Evolutionary conservation across 2,329 filamentous ascomycete genomes (phyloP).

Genomic region (Trichophyton verrucosum): DNA sequence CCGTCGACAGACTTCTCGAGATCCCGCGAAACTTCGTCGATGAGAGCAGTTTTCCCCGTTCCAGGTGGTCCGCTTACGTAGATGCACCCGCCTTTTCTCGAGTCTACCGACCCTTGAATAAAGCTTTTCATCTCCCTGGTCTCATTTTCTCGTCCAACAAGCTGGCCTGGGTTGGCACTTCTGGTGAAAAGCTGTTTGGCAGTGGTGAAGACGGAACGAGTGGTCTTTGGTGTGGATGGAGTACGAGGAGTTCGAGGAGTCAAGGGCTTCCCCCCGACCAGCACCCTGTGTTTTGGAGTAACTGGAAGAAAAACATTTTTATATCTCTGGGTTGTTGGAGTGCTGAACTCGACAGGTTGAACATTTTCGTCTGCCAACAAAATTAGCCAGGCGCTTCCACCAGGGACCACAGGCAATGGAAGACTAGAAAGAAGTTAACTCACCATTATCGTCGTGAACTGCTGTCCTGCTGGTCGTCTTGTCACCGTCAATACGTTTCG

Average conservation of each 20-base stretch:
- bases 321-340: conserved; percentile 43
- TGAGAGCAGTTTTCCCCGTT: conserved; percentile 91
- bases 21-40: conserved; percentile 61
- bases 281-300: conserved; percentile 74
- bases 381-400: background rate
- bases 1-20: conserved; percentile 35
- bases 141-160: conserved; percentile 66
- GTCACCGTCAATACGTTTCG: conserved; percentile 37
- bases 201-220: conserved; percentile 69
- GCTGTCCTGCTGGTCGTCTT: conserved; percentile 35
- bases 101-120: conserved; percentile 49
- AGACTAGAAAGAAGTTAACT: conserved; percentile 4
- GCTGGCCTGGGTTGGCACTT: conserved; percentile 57
- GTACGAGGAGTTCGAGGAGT: conserved; percentile 71
- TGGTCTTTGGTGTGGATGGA: conserved; percentile 49
- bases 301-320: conserved; percentile 63
- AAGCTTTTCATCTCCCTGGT: conserved; percentile 56
- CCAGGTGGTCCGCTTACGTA: conserved; percentile 94
- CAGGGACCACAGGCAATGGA: background rate
- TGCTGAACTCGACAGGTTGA: conserved; percentile 32
- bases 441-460: conserved; percentile 29
- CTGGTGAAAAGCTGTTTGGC: conserved; percentile 80
- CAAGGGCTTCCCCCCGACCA: conserved; percentile 59
- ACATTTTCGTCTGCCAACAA: conserved; percentile 31
- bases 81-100: conserved; percentile 61